A percentile compares a stretch with the other conserved stretches of the same genome.
Conservation (phyloP, 75 land plant species). For the Pinus albicaulis region DNA sequence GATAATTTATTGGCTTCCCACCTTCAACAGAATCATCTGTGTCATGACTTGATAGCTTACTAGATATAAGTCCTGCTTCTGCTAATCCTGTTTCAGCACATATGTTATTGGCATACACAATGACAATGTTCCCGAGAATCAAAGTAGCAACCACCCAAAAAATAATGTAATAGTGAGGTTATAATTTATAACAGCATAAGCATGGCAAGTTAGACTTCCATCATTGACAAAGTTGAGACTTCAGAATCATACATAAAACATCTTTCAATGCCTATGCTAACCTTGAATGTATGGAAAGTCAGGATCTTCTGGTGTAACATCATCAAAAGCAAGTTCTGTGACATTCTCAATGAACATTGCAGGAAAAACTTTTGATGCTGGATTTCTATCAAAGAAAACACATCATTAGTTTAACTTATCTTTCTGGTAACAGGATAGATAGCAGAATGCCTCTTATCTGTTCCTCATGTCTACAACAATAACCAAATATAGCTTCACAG, state of each 20-base stretch:
- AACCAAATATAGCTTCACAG: background rate
- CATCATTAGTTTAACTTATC: background rate
- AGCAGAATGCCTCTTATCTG: background rate
- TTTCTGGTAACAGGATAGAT: background rate
- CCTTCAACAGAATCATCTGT: conserved; percentile 13
- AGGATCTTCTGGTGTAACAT: conserved; percentile 92
- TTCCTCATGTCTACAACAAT: background rate
- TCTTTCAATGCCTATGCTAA: conserved; percentile 11
- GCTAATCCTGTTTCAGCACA: conserved; percentile 74
- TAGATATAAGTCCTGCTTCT: conserved; percentile 95
- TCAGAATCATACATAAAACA: background rate
- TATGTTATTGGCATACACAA: background rate
- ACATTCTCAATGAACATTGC: conserved; percentile 95
- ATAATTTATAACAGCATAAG: background rate
- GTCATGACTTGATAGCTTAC: conserved; percentile 78
- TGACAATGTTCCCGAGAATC: background rate
- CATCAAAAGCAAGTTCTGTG: conserved; percentile 97
- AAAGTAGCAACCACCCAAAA: background rate
- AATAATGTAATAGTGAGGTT: conserved; percentile 1
- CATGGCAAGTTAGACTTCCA: background rate
- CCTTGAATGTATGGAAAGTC: conserved; percentile 98
- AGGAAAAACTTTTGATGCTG: conserved; percentile 86
- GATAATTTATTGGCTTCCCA: conserved; percentile 21
- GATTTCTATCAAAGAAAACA: conserved; percentile 45
- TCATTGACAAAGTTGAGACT: background rate